Percentiles rank a stretch among this genome's conserved stretches.
Conservation (phyloP, 2,329 filamentous ascomycete species). For the Phaeosphaeriaceae sp. region DNA sequence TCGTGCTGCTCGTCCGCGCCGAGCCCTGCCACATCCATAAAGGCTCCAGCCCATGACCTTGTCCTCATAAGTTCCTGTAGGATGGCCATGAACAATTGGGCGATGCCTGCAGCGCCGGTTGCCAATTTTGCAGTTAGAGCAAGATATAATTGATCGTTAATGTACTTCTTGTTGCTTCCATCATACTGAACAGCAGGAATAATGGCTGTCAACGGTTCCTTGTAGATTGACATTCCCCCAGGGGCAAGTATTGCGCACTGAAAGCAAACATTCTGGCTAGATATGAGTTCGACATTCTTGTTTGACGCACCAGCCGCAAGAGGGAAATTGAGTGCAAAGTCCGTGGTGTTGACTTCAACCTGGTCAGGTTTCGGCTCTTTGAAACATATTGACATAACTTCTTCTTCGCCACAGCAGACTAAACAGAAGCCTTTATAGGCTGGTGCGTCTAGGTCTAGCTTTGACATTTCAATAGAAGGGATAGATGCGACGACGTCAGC, state of each 20-base stretch:
- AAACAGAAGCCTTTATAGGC: conserved; percentile 36
- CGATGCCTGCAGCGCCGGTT: conserved; percentile 37
- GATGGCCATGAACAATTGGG: conserved; percentile 43
- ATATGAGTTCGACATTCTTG: conserved; percentile 35
- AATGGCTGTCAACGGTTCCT: conserved; percentile 35
- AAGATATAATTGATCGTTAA: conserved; percentile 41
- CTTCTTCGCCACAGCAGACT: conserved; percentile 42
- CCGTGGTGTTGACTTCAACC: conserved; percentile 36
- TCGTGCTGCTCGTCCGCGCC: conserved; percentile 19
- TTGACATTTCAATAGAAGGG: conserved; percentile 19
- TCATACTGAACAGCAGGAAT: conserved; percentile 37
- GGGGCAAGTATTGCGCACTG: conserved; percentile 38
- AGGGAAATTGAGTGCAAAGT: conserved; percentile 45
- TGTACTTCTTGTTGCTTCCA: conserved; percentile 41
- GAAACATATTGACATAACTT: conserved; percentile 44
- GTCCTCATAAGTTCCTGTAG: conserved; percentile 31
- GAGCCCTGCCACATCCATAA: conserved; percentile 6
- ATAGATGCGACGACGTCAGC: conserved; percentile 29
- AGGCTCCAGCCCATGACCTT: conserved; percentile 38
- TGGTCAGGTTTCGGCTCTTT: conserved; percentile 30
- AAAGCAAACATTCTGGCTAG: conserved; percentile 44
- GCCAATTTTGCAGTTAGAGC: conserved; percentile 38
- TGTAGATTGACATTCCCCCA: conserved; percentile 35
- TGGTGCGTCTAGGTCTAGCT: conserved; percentile 34
- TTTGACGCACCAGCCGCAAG: conserved; percentile 36